phyloP scores from a whole-genome alignment of 768 basidiomycete genomes.

The Boletus rubescentipes region DNA sequence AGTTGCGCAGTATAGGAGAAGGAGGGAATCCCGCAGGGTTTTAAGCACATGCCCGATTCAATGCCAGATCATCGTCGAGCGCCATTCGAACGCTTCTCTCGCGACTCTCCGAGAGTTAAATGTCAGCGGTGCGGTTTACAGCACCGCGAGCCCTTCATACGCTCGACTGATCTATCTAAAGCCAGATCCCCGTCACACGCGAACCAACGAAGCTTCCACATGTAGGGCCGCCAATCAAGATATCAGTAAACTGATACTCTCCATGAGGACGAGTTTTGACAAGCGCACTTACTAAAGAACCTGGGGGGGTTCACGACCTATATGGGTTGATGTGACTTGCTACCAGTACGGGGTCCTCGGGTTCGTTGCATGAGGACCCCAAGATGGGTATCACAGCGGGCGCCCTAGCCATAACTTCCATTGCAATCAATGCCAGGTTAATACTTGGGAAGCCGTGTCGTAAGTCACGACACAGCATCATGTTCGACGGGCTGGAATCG shows the following conservation, averaged over 20 bases:
- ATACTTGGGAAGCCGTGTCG: background rate
- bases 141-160: background rate
- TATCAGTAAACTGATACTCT: background rate
- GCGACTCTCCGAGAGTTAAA: background rate
- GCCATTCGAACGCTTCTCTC: background rate
- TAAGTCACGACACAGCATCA: background rate
- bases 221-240: background rate
- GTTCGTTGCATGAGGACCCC: background rate
- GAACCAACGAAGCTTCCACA: background rate
- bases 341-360: background rate
- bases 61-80: background rate
- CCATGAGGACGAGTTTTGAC: background rate
- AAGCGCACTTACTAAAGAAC: background rate
- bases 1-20: background rate
- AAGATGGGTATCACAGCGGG: background rate
- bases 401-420: conserved; percentile 5
- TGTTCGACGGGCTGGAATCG: background rate
- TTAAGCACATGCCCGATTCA: conserved; percentile 1
- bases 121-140: conserved; percentile 6
- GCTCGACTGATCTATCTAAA: background rate
- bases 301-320: background rate
- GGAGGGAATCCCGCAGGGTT: background rate
- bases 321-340: background rate
- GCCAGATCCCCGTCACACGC: background rate
- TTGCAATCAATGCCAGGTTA: conserved; percentile 10